Base-by-base conservation (phyloP, 1,139 yeast species). In the Diutina ranongensis region DNA sequence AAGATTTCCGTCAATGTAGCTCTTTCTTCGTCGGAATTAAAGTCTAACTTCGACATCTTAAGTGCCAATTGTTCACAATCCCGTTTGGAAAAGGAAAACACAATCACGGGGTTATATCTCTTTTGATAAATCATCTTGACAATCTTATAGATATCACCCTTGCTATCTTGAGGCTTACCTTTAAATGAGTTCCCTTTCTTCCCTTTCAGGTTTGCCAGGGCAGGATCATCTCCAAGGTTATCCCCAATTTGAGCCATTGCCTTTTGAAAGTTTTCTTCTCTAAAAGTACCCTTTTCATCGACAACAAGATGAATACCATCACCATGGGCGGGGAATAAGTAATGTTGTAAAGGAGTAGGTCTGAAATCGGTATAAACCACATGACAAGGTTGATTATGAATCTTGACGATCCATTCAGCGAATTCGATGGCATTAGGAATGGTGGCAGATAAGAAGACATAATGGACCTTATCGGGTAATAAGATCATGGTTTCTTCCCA, bases 401-500 rank as follows among this genome's bases (percentile, higher is more conserved):
- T 89, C 57, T 86, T 83, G 57, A 95, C 94, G 47, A 94, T 86
- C 99, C 99, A 92, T 58, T 89, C 95, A 9, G 98, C 98, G 69
- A 92, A 92, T 60, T 92, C 97, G 83, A 87, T 84, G 3, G 98
- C 96, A 61, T 92, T 92, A 35, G 99, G 98, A 52, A 92, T 94
- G 2, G 99, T 92, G 45, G 99, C 99, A 13, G 97, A 88, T 52
- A 88, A 69, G 54, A 88, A 81, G 16, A 83, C 92, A 57, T 83
- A 82, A 55, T 80, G 85, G 40, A 94, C 96, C 65, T 92, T 94
- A 57, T 89, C 96, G 2, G 99, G 99, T 47, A 92, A 72, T 66
- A 92, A 74, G 51, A 92, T 92, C 53, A 92, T 92, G 19, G 96
- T 94, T 65, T 92, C 99, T 68, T 92, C 99, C 99, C 99, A 92